Base-by-base conservation (phyloP, 495 filamentous ascomycete species). In the Xylaria acuta region DNA sequence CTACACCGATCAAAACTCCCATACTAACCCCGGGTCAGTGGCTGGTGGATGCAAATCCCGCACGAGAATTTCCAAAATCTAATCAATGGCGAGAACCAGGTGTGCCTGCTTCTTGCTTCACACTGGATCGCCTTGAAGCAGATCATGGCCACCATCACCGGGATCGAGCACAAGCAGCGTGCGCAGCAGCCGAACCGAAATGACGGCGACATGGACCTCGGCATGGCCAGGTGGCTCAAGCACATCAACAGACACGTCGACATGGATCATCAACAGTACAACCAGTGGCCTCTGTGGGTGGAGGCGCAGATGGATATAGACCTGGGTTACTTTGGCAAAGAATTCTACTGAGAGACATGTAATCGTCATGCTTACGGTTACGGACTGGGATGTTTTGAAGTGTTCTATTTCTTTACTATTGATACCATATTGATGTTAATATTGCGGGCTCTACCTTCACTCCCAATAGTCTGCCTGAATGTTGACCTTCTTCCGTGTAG, bases 61-160 rank as follows among this genome's bases (percentile, higher is more conserved):
- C 84, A 90, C 74, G 77, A 79, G 1, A 79, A 88, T 51, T 92
- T 92, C 74, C 80, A 84, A 73, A 73, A 74, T 6, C 83, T 91
- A 53, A 81, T 89, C 72, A 81, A 87, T 72, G 82, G 86, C 22
- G 67, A 65, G 38, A 88, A 87, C 75, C 81, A 83, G 70, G 77
- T 84, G 16, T 79, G 81, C 7, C 76, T 86, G 49, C 76, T 90
- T n/a, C 75, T 92, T 9, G 84, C 86, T 18, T 72, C 87, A 45
- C 89, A 91, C 80, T 90, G 88, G 80, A 84, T 90, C 51, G 82
- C 87, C 9, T 64, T 90, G 22, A 86, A 89, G 77, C 80, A 86
- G 64, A 84, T 90, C 76, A 86, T 90, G 85, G 83, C 82, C 5
- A 83, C 82, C 47, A 81, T 88, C 43, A 82, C 78, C 11, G 75